A percentile compares a stretch with the other conserved stretches of the same genome.
Conservation (phyloP, 257 asterid species). For the Lycium barbarum region DNA sequence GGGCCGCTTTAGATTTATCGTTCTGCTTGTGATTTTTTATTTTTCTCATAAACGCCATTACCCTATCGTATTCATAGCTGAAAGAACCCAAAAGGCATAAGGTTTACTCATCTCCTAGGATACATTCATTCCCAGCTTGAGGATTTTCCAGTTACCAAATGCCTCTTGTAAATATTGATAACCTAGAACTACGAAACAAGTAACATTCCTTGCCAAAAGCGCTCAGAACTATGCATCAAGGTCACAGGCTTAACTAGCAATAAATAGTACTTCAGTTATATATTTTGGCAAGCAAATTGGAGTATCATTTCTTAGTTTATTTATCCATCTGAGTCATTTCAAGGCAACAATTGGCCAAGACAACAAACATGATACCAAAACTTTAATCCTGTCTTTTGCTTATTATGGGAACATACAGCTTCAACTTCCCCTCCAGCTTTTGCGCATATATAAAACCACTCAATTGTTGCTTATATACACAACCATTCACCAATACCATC, state of each 20-base stretch:
- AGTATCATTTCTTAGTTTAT: constrained; percentile 11
- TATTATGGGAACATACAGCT: not conserved
- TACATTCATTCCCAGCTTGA: constrained; percentile 8
- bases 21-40: constrained; percentile 8
- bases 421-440: constrained; percentile 1
- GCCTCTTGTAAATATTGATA: not conserved
- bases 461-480: constrained; percentile 17
- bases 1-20: not conserved
- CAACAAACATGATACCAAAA: constrained; percentile 14
- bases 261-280: constrained; percentile 19
- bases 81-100: not conserved
- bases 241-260: not conserved
- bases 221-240: not conserved
- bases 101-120: not conserved
- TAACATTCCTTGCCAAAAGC: not conserved
- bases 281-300: constrained; percentile 2
- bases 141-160: constrained; percentile 3
- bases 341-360: constrained; percentile 6
- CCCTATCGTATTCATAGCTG: constrained; percentile 11
- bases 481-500: constrained; percentile 18
- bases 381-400: not conserved
- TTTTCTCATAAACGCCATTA: not conserved
- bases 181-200: not conserved
- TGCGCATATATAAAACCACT: constrained; percentile 1
- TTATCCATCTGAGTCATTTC: constrained; percentile 2